Conservation (phyloP, 2,329 filamentous ascomycete species). For the Fusarium torulosum region DNA sequence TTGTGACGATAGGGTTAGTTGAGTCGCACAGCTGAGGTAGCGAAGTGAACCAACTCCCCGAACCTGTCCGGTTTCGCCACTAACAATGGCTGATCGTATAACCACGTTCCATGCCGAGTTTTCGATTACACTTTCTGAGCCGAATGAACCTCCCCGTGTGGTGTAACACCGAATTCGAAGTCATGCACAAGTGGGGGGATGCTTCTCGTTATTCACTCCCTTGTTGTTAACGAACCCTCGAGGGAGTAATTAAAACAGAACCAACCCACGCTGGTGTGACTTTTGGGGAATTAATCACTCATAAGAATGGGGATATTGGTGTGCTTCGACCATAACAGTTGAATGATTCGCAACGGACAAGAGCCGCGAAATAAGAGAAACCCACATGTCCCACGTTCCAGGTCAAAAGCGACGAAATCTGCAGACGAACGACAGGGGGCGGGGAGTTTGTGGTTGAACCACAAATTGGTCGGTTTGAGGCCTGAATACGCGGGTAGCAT, state of each 20-base stretch:
- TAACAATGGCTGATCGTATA: conserved; percentile 10
- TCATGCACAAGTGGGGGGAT: conserved; percentile 22
- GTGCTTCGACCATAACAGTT: conserved; percentile 5
- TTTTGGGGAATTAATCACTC: conserved; percentile 31
- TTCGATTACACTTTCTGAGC: conserved; percentile 17
- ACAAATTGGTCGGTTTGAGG: neutral
- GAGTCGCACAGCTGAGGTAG: conserved; percentile 6
- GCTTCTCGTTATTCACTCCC: conserved; percentile 7
- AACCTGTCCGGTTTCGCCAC: conserved; percentile 26
- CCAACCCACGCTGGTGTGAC: conserved; percentile 16
- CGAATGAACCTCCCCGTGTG: conserved; percentile 9
- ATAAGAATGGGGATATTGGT: conserved; percentile 1
- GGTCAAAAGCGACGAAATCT: conserved; percentile 20
- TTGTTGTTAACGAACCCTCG: conserved; percentile 20
- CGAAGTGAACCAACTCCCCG: conserved; percentile 37
- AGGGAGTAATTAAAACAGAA: conserved; percentile 11
- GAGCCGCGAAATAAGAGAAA: conserved; percentile 29
- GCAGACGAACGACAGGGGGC: conserved; percentile 36
- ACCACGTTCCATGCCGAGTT: conserved; percentile 26
- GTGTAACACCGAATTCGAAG: conserved; percentile 12
- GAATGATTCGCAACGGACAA: conserved; percentile 18
- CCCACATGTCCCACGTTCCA: conserved; percentile 21
- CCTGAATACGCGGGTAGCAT: neutral
- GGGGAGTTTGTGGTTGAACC: conserved; percentile 35
- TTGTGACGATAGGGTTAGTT: conserved; percentile 30